phyloP scores from a whole-genome alignment of 1,139 yeast genomes.

The Debaryomyces singareniensis region DNA sequence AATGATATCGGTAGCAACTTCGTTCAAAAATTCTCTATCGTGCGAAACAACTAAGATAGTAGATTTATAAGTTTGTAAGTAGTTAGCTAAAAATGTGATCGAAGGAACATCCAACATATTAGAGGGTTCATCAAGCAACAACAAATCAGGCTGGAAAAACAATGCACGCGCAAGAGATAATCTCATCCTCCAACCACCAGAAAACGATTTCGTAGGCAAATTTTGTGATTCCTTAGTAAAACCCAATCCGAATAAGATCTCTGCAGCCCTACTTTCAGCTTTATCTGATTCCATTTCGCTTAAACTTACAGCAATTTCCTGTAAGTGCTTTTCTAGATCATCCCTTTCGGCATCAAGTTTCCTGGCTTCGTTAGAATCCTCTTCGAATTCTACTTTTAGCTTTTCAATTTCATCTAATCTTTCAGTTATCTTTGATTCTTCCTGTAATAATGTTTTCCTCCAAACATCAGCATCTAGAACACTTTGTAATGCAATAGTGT shows the following conservation, averaged over 20 bases:
- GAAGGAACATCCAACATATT: slow-evolving; percentile 99
- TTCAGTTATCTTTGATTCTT: slow-evolving; percentile 68
- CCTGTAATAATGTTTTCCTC: slow-evolving; percentile 82
- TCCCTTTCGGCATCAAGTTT: slow-evolving; percentile 85
- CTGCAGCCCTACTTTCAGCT: slow-evolving; percentile 96
- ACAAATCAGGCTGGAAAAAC: slow-evolving; percentile 92
- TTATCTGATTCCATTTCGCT: slow-evolving; percentile 94
- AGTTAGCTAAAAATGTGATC: slow-evolving; percentile 84
- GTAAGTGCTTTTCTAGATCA: slow-evolving; percentile 72
- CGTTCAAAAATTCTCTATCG: slow-evolving; percentile 94
- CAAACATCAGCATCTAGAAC: slow-evolving; percentile 98
- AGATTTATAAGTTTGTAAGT: slow-evolving; percentile 82
- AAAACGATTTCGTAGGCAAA: slow-evolving; percentile 79
- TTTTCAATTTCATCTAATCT: slow-evolving; percentile 70
- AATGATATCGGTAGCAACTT: slow-evolving; percentile 95
- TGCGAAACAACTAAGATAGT: slow-evolving; percentile 95
- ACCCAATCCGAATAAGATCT: slow-evolving; percentile 89
- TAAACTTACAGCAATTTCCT: slow-evolving; percentile 74
- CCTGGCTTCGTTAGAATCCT: slow-evolving; percentile 70
- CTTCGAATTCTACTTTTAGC: slow-evolving; percentile 68
- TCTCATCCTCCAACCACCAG: slow-evolving; percentile 99
- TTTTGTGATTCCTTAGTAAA: slow-evolving; percentile 84
- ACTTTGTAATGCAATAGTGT: slow-evolving; percentile 80
- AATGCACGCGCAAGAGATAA: slow-evolving; percentile 95
- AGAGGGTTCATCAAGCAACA: slow-evolving; percentile 95